Base-by-base conservation (phyloP, 305 asterid species). In the Solanum hybrid region DNA sequence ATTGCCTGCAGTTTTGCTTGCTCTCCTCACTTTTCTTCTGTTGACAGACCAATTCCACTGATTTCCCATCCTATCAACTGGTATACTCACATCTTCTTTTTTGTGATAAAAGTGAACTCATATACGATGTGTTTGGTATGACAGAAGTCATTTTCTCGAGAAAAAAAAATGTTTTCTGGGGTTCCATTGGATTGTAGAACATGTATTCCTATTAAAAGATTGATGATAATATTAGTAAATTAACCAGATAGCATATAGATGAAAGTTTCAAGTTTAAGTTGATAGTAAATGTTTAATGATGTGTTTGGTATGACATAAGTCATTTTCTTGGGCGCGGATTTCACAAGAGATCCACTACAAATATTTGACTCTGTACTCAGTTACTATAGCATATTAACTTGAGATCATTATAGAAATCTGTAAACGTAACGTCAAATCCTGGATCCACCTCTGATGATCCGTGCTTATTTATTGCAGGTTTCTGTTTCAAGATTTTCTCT, bases 31-130 rank as follows among this genome's bases (percentile, higher is more conserved):
- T 45, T 93, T 93, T 22, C 71, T 94, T 87, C 88, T 92, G 35
- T 88, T 94, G 93, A 86, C 90, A 10, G 90, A 90, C 88, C 93
- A 71, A 80, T 87, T 90, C 66, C 84, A 90, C 90, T 93, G 94
- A 92, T 37, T 31, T 72, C 32, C 38, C 15, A 51, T 56, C 87
- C 73, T 19, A 84, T 32, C 37, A 84, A 22, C 87, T 51, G 87
- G 87, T 84, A 84, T 31, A 31, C 31, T 51, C 87, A 56, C 87
- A 82, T 82, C 64, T 29, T 84, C 87, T 84, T 56, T 56, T 56
- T 11, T 29, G 35, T 78, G 12, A 82, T 7, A n/a, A 78, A 78
- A 36, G 3, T 19, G 29, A 78, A 80, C 22, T 80, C 56, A 11
- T n/a, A 24, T 22, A 15, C 4, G 35, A 36, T 78, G 11, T 78